These are phyloP conservation scores for Boletus rufocinnamomeus DNA, from an alignment of 768 basidiomycete genomes.

Conservation along the genomic window DNA sequence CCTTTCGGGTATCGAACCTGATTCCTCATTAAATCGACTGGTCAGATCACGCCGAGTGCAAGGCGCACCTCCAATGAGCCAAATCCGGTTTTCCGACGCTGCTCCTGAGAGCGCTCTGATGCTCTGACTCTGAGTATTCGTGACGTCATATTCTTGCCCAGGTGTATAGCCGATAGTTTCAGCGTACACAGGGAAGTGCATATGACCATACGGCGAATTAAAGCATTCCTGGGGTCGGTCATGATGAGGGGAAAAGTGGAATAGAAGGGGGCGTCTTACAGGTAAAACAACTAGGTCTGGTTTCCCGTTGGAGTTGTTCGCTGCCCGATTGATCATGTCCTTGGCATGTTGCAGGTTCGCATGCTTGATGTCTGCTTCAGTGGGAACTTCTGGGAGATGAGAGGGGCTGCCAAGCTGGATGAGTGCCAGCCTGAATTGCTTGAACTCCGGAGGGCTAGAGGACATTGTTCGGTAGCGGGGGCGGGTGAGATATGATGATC, in stretches of 20 bases:
- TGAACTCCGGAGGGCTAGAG: slow-evolving; percentile 45
- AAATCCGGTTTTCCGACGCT: slow-evolving; percentile 76
- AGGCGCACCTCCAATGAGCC: slow-evolving; percentile 89
- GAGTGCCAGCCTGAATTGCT: slow-evolving; percentile 82
- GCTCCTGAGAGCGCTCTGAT: slow-evolving; percentile 78
- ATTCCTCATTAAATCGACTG: background rate
- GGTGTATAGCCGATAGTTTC: slow-evolving; percentile 70
- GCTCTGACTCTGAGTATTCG: slow-evolving; percentile 64
- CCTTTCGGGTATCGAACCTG: slow-evolving; percentile 92
- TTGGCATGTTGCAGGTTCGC: slow-evolving; percentile 83
- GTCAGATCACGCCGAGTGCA: background rate
- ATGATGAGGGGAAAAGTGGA: slow-evolving; percentile 1
- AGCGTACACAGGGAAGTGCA: slow-evolving; percentile 80
- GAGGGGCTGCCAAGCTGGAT: slow-evolving; percentile 84
- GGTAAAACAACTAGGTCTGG: slow-evolving; percentile 85
- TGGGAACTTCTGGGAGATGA: slow-evolving; percentile 30
- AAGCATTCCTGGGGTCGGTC: slow-evolving; percentile 69
- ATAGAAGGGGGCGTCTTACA: slow-evolving; percentile 42
- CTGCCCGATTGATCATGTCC: slow-evolving; percentile 77
- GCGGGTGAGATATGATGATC: background rate
- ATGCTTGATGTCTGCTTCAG: slow-evolving; percentile 51
- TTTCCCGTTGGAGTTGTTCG: slow-evolving; percentile 44
- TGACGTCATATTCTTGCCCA: slow-evolving; percentile 59
- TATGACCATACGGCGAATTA: slow-evolving; percentile 82
- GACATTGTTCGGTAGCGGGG: slow-evolving; percentile 27